These are phyloP conservation scores for Dendrothele bispora DNA, from an alignment of 768 basidiomycete genomes.

Conservation along the genomic window DNA sequence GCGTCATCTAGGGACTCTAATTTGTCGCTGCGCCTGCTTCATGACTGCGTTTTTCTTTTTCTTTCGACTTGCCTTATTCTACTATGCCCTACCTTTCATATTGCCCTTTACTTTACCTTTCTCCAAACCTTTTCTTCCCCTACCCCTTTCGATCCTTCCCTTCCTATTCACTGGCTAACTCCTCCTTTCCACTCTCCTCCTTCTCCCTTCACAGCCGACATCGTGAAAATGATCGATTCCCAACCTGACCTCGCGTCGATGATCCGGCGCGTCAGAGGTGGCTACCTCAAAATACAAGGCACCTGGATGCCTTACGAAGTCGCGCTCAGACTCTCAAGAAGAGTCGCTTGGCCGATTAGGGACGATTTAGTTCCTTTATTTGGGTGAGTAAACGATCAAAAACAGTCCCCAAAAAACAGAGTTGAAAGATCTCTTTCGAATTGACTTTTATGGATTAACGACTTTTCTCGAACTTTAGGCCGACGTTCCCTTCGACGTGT, in stretches of 20 bases:
- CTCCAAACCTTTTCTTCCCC: no score
- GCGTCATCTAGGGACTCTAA: no score
- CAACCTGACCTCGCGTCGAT: conserved; percentile 84
- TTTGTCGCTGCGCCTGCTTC: no score
- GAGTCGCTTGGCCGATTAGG: conserved; percentile 87
- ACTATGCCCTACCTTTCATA: no score
- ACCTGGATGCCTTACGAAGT: conserved; percentile 95
- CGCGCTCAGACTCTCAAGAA: conserved; percentile 74
- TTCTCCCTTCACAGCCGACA: conserved; percentile 62
- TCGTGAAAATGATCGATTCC: conserved; percentile 90
- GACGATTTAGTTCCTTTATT: conserved; percentile 86
- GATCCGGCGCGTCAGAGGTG: conserved; percentile 82
- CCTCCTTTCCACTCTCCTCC: conserved; percentile 4
- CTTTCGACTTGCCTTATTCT: no score
- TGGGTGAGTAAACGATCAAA: conserved; percentile 50
- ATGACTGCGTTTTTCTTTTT: no score
- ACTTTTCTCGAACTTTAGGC: conserved; percentile 42
- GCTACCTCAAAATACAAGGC: conserved; percentile 90
- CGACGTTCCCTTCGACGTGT: conserved; percentile 82
- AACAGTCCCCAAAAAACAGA: conserved; percentile 9
- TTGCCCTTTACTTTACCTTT: no score
- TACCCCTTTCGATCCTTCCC: no score
- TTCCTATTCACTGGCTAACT: no score
- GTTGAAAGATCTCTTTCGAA: no score
- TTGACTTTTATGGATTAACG: conserved; percentile 15